Base-by-base conservation (phyloP, 2,329 filamentous ascomycete species). In the Fusarium pseudoanthophilum region DNA sequence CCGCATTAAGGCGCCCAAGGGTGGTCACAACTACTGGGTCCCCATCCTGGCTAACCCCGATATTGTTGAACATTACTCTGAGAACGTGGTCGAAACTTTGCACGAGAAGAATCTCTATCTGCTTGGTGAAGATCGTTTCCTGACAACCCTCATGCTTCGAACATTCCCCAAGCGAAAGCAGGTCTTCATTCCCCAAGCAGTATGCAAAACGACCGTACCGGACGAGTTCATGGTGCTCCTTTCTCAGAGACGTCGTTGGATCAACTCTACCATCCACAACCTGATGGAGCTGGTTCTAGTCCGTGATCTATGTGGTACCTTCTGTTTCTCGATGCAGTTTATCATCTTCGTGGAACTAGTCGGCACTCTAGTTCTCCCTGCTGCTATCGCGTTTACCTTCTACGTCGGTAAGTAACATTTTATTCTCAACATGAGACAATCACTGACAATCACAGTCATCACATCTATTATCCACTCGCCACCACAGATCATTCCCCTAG, bases 251-350 rank as follows among this genome's bases (percentile, higher is more conserved):
- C 93, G 96, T 82, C 91, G 96, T 83, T 99, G 96, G 96, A 99
- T 99, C 85, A 99, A 99, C 89, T 97, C 94, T 82, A 99, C 96
- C 9, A 93, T 99, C 56, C 96, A 99, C 87, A 99, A 99, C 81
- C 87, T 99, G 49, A 98, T 99, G 93, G 96, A 99, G 83, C 90
- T 99, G 67, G 91, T 98, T 59, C 89, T 99, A 39, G 97, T 99
- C 49, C 91, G 95, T 73, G 96, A 99, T 85, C 89, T 99, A 21
- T 99, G 96, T 80, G 96, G 96, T 75, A 99, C 96, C 7, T 99
- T 99, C 86, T 99, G 97, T 87, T 99, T 99, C 87, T 97, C 94
- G 83, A 99, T 99, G 96, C 96, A 99, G 84, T 99, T 99, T 81
- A 92, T 99, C 74, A 92, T 99, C 72, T 97, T 95, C 81, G 93